phyloP scores from a whole-genome alignment of 805 yeast species.

The Suhomyces xylopsoci region DNA sequence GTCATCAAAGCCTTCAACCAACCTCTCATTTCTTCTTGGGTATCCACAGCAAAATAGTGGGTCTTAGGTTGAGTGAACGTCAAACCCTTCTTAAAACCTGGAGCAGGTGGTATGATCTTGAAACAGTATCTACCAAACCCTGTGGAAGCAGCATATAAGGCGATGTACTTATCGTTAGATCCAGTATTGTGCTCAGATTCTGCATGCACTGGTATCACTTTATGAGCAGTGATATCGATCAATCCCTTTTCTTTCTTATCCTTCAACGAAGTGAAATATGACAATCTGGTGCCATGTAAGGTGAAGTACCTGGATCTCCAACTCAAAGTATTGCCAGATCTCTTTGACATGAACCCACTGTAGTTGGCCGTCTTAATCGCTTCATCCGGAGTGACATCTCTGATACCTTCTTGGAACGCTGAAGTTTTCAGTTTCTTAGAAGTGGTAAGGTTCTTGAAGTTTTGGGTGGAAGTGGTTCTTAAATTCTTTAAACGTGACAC shows the following conservation, averaged over 20 bases:
- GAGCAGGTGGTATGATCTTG: constrained; percentile 94
- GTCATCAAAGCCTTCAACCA: constrained; percentile 96
- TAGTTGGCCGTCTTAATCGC: constrained; percentile 72
- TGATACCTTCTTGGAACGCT: constrained; percentile 86
- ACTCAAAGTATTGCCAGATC: constrained; percentile 71
- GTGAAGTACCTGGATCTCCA: constrained; percentile 90
- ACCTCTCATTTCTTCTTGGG: constrained; percentile 83
- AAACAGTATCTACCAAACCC: constrained; percentile 94
- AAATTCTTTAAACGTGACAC: constrained; percentile 47
- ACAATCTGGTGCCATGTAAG: constrained; percentile 86
- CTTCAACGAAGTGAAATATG: constrained; percentile 74
- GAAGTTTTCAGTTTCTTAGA: constrained; percentile 63
- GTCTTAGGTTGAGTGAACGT: constrained; percentile 95
- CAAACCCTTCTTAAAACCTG: constrained; percentile 91
- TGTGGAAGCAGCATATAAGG: constrained; percentile 87
- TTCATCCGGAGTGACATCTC: constrained; percentile 68
- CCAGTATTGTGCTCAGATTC: constrained; percentile 49
- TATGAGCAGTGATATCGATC: constrained; percentile 93
- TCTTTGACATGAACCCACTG: constrained; percentile 96
- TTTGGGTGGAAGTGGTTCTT: constrained; percentile 53
- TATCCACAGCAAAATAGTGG: constrained; percentile 94
- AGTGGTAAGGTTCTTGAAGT: constrained; percentile 44
- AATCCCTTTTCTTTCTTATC: constrained; percentile 88
- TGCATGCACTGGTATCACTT: constrained; percentile 66
- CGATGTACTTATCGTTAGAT: constrained; percentile 76